Percentiles rank a stretch among this genome's conserved stretches.
Conservation (phyloP, 179 eudicot species). For the Gypsophila paniculata region DNA sequence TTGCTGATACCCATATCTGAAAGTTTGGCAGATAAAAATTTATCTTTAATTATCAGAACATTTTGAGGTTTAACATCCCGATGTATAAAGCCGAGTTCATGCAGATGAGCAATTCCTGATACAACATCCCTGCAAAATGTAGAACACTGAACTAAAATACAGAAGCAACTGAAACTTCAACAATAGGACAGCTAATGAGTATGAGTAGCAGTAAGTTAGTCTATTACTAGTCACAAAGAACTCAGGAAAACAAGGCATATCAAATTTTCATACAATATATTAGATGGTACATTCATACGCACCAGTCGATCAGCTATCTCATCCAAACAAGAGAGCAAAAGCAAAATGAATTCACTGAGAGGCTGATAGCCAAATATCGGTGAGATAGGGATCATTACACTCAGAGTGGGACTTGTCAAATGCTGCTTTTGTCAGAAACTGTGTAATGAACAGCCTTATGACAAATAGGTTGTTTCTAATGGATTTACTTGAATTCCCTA, state of each 20-base stretch:
- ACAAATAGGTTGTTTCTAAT: background rate
- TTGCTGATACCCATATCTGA: conserved; percentile 91
- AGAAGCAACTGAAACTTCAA: background rate
- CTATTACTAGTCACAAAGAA: background rate
- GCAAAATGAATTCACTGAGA: background rate
- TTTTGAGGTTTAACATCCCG: conserved; percentile 74
- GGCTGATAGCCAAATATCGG: no score
- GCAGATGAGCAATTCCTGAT: conserved; percentile 61
- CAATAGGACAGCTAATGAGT: background rate
- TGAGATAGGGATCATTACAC: no score
- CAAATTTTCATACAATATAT: background rate
- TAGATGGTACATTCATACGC: no score
- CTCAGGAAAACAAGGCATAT: background rate
- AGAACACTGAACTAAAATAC: background rate
- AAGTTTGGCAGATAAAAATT: conserved; percentile 46
- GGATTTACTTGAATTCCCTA: background rate
- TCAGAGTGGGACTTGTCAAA: background rate
- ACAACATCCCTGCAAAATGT: conserved; percentile 50
- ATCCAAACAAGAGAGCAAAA: background rate
- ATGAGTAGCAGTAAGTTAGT: background rate
- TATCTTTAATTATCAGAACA: conserved; percentile 58
- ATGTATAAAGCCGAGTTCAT: conserved; percentile 67
- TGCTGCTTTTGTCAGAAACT: background rate
- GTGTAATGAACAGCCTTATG: background rate
- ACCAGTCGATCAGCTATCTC: background rate